Conservation (phyloP, 257 asterid genomes). For the Lithospermum erythrorhizon region DNA sequence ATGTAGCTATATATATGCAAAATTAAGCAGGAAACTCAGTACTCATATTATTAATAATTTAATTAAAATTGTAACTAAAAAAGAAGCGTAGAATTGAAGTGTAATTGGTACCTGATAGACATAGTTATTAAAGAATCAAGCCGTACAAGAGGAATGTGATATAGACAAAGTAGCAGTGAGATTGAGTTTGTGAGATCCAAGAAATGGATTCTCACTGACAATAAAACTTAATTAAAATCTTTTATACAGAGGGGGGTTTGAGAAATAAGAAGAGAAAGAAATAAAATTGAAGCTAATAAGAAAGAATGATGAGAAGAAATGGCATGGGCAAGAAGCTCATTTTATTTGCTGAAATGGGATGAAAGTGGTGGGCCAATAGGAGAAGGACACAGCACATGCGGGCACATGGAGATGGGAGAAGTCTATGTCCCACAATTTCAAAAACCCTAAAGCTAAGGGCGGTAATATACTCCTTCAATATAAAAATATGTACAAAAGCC, state of each 20-base stretch:
- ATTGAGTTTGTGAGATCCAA: background rate
- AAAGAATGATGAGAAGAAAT: background rate
- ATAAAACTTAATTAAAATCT: no score
- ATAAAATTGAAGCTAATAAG: background rate
- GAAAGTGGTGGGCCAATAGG: background rate
- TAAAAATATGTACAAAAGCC: no score
- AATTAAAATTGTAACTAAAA: no score
- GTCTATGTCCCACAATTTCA: background rate
- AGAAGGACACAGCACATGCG: background rate
- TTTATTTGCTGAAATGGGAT: background rate
- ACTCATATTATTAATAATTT: no score
- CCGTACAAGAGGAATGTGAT: no score
- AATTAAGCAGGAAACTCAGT: no score
- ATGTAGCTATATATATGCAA: no score
- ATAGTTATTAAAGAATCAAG: background rate
- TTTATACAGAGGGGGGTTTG: background rate
- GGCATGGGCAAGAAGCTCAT: background rate
- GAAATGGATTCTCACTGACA: background rate
- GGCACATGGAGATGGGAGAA: background rate
- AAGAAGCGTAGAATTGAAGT: background rate
- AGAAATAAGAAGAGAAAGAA: background rate
- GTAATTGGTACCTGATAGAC: background rate
- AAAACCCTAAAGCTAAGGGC: background rate
- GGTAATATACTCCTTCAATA: no score
- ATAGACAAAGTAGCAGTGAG: background rate